phyloP scores from a whole-genome alignment of 2,329 filamentous ascomycete genomes.

The Diaporthe sp. region DNA sequence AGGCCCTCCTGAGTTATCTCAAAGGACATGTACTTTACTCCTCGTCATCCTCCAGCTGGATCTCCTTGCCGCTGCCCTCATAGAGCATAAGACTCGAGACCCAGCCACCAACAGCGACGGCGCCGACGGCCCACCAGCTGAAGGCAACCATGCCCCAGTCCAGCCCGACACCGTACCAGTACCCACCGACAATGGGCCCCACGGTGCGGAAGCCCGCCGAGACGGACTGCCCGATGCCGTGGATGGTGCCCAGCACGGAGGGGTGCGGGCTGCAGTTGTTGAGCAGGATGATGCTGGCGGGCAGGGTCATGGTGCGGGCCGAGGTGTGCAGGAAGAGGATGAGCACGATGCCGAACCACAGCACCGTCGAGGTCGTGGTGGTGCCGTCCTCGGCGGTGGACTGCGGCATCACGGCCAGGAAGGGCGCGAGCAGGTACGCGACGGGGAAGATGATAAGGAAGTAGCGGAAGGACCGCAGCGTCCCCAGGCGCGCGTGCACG shows the following conservation, averaged over 20 bases:
- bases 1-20: no score
- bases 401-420: slow-evolving; percentile 73
- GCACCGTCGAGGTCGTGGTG: slow-evolving; percentile 49
- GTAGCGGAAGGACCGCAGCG: slow-evolving; percentile 74
- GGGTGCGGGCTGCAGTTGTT: slow-evolving; percentile 73
- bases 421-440: slow-evolving; percentile 77
- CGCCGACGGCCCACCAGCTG: slow-evolving; percentile 63
- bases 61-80: slow-evolving; percentile 75
- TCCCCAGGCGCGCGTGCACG: slow-evolving; percentile 74
- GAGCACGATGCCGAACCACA: slow-evolving; percentile 68
- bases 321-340: slow-evolving; percentile 79
- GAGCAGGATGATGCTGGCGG: slow-evolving; percentile 70
- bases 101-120: slow-evolving; percentile 69
- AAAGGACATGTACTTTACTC: slow-evolving; percentile 37
- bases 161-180: slow-evolving; percentile 61
- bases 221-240: slow-evolving; percentile 66
- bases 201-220: slow-evolving; percentile 64
- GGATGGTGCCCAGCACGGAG: slow-evolving; percentile 69
- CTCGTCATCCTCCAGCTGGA: slow-evolving; percentile 64
- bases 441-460: slow-evolving; percentile 77
- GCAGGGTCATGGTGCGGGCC: slow-evolving; percentile 77
- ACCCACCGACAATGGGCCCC: slow-evolving; percentile 64
- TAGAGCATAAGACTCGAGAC: slow-evolving; percentile 71
- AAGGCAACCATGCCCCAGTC: slow-evolving; percentile 61
- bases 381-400: slow-evolving; percentile 34